Evolutionary conservation across 495 filamentous ascomycete species (phyloP).

Genomic region (Penicillium parvum): DNA sequence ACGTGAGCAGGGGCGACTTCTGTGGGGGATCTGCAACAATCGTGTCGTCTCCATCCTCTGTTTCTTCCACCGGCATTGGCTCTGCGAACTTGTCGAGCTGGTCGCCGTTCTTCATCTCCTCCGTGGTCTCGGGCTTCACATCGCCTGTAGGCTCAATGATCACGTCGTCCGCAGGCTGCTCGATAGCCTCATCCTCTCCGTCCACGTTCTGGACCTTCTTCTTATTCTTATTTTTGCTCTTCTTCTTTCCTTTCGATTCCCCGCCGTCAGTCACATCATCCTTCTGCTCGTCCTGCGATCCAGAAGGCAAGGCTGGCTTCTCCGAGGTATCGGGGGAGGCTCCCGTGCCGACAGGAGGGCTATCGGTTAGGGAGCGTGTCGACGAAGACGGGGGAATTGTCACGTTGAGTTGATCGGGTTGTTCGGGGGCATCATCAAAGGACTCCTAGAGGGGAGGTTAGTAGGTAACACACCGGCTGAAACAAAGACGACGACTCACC

Average conservation of each 20-base stretch:
- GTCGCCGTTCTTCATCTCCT: constrained; percentile 15
- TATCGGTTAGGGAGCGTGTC: constrained; percentile 47
- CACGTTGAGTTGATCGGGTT: constrained; percentile 30
- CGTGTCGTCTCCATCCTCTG: constrained; percentile 28
- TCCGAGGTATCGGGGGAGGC: constrained; percentile 35
- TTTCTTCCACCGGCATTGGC: constrained; percentile 4
- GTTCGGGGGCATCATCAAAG: constrained; percentile 73
- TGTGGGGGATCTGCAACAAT: constrained; percentile 30
- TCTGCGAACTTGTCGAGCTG: constrained; percentile 19
- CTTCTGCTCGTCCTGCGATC: constrained; percentile 28
- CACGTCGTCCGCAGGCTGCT: constrained; percentile 1
- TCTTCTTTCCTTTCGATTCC: constrained; percentile 7
- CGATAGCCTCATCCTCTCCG: constrained; percentile 6
- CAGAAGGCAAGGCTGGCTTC: constrained; percentile 30
- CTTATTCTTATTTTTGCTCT: constrained; percentile 24
- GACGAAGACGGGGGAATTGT: constrained; percentile 36
- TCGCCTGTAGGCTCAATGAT: constrained; percentile 3
- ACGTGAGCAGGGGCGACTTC: constrained; percentile 54
- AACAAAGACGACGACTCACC: constrained; percentile 31
- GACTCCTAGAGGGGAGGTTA: constrained; percentile 52
- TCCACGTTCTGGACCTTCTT: constrained; percentile 17
- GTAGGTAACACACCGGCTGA: constrained; percentile 11
- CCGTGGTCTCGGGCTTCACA: constrained; percentile 5
- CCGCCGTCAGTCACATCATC: constrained; percentile 7
- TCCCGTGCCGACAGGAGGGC: constrained; percentile 37